A percentile compares a stretch with the other conserved stretches of the same genome.
These are phyloP conservation scores for Saccharomyces pastorianus DNA, from an alignment of 1,139 yeast genomes.

Conservation along the genomic window DNA sequence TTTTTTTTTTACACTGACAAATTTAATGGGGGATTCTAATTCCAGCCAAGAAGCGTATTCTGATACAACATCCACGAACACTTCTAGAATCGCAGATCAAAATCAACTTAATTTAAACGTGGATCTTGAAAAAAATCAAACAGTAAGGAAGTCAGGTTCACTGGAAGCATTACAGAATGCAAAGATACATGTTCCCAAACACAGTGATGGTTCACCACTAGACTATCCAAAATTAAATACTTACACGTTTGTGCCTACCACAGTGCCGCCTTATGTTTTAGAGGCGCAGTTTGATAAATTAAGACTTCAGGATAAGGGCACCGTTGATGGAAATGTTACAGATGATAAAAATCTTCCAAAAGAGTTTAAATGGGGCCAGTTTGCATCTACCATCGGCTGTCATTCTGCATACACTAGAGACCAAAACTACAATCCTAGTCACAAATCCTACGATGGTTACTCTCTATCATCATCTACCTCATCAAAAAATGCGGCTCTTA, in stretches of 20 bases:
- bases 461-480: slow-evolving; percentile 4
- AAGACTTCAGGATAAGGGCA: slow-evolving; percentile 3
- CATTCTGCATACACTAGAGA: slow-evolving; percentile 22
- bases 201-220: slow-evolving; percentile 1
- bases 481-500: slow-evolving; percentile 12
- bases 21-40: neutral
- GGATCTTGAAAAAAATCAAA: neutral
- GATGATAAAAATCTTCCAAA: slow-evolving; percentile 2
- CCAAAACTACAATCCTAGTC: slow-evolving; percentile 7
- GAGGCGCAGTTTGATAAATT: slow-evolving; percentile 16
- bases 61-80: neutral
- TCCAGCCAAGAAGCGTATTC: neutral
- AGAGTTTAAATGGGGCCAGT: slow-evolving; percentile 23
- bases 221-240: slow-evolving; percentile 16
- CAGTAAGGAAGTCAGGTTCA: neutral
- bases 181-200: neutral
- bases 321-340: slow-evolving; percentile 1
- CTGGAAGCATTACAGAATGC: neutral
- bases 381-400: slow-evolving; percentile 22
- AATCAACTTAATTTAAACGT: neutral
- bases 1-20: neutral
- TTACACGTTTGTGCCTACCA: slow-evolving; percentile 26
- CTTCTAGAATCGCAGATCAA: neutral
- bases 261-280: slow-evolving; percentile 31
- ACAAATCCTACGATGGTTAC: neutral